A percentile compares a stretch with the other conserved stretches of the same genome.
Conservation (phyloP, 2,329 filamentous ascomycete genomes). For the Diaporthe vaccinii region DNA sequence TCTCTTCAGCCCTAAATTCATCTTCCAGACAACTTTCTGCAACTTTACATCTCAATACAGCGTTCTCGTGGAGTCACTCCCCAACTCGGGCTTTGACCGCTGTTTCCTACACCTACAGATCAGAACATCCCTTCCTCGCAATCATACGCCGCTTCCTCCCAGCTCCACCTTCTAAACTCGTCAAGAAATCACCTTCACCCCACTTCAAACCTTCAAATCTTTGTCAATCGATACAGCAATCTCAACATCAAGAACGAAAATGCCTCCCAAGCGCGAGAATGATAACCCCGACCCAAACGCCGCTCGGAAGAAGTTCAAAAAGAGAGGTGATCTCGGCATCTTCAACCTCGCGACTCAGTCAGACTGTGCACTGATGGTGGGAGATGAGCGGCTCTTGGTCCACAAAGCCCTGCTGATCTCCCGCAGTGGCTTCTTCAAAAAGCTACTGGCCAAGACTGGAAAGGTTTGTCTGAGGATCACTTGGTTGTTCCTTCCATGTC, state of each 20-base stretch:
- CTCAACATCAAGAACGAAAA: neutral
- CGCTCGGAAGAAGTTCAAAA: neutral
- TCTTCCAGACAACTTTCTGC: neutral
- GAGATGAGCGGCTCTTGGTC: fast-evolving
- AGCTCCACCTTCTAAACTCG: too few species aligned
- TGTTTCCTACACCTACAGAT: too few species aligned
- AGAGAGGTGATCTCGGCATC: neutral
- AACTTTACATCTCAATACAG: neutral
- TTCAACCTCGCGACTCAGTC: neutral
- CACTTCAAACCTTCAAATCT: neutral
- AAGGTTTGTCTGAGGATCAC: neutral
- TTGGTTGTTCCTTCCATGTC: neutral
- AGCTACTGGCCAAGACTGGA: neutral
- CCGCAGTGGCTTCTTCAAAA: neutral
- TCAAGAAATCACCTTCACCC: neutral
- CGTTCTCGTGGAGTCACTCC: too few species aligned
- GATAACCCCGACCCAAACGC: neutral
- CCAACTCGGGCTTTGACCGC: too few species aligned
- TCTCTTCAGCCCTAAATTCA: neutral
- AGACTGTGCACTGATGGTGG: neutral
- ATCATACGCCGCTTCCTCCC: too few species aligned
- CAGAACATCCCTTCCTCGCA: too few species aligned
- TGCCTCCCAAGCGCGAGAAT: neutral
- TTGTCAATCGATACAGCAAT: fast-evolving
- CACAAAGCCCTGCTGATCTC: neutral